Conservation (phyloP, 768 basidiomycete genomes). For the Leccinum boreale region DNA sequence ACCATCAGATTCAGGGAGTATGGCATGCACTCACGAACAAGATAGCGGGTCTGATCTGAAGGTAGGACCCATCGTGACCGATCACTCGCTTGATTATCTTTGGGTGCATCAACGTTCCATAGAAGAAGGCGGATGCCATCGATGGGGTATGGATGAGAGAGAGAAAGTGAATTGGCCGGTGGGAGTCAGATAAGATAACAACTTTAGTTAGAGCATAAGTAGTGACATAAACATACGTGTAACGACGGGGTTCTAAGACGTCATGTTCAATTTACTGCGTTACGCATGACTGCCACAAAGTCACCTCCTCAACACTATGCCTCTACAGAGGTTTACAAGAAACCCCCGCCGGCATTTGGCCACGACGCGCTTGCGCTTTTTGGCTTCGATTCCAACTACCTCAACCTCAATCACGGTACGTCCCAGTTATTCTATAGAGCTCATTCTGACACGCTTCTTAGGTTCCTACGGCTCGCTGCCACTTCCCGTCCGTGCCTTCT, state of each 20-base stretch:
- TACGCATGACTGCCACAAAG: slow-evolving; percentile 6
- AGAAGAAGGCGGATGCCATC: slow-evolving; percentile 67
- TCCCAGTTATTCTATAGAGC: not conserved
- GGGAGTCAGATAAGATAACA: not conserved
- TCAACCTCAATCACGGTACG: slow-evolving; percentile 66
- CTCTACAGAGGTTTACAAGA: slow-evolving; percentile 18
- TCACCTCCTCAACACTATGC: not conserved
- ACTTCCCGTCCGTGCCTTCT: slow-evolving; percentile 45
- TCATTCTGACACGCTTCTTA: slow-evolving; percentile 17
- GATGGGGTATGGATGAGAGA: not conserved
- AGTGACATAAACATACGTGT: no score
- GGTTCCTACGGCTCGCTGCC: slow-evolving; percentile 62
- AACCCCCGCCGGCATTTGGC: slow-evolving; percentile 48
- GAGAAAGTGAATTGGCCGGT: not conserved
- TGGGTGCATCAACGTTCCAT: slow-evolving; percentile 90
- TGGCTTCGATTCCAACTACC: slow-evolving; percentile 53
- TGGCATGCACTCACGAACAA: slow-evolving; percentile 50
- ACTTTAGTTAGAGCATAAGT: not conserved
- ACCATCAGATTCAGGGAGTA: not conserved
- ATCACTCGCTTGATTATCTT: slow-evolving; percentile 77
- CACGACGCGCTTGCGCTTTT: slow-evolving; percentile 53
- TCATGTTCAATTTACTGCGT: no score
- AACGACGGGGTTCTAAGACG: no score
- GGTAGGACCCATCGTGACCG: slow-evolving; percentile 56
- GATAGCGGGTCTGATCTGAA: slow-evolving; percentile 71